A percentile compares a stretch with the other conserved stretches of the same genome.
phyloP scores from a whole-genome alignment of 495 filamentous ascomycete species.

The Hamigera avellanea region DNA sequence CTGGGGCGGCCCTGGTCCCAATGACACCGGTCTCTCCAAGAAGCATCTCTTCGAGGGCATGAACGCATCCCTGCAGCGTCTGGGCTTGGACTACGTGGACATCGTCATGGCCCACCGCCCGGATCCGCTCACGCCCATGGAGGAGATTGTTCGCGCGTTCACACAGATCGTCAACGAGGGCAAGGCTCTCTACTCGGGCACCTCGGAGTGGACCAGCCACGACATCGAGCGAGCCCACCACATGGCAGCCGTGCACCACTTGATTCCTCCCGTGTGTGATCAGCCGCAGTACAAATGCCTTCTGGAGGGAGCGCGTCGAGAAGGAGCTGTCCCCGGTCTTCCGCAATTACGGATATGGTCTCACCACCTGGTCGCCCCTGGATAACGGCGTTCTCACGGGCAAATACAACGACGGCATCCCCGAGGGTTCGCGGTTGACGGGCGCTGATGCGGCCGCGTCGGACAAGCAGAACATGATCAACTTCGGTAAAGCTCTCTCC shows the following conservation, averaged over 20 bases:
- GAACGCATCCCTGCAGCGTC: slow-evolving; percentile 51
- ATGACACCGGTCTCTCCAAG: slow-evolving; percentile 44
- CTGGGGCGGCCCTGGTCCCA: slow-evolving; percentile 16
- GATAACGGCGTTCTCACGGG: slow-evolving; percentile 54
- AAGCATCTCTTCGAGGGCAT: slow-evolving; percentile 60
- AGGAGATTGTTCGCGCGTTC: slow-evolving; percentile 66
- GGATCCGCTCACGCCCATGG: slow-evolving; percentile 38
- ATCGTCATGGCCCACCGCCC: slow-evolving; percentile 61
- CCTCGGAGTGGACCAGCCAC: slow-evolving; percentile 58
- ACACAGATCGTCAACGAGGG: slow-evolving; percentile 54
- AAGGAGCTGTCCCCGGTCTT: slow-evolving; percentile 48
- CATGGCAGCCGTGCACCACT: slow-evolving; percentile 50
- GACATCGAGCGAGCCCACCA: slow-evolving; percentile 59
- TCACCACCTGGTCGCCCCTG: slow-evolving; percentile 55
- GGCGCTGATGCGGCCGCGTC: slow-evolving; percentile 2
- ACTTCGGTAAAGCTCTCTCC: slow-evolving; percentile 7
- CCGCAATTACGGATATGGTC: slow-evolving; percentile 41
- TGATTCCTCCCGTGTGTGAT: slow-evolving; percentile 64
- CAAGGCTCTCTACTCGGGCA: slow-evolving; percentile 60
- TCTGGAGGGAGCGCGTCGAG: slow-evolving; percentile 53
- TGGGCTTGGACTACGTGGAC: slow-evolving; percentile 60
- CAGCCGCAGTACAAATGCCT: slow-evolving; percentile 66
- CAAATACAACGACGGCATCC: slow-evolving; percentile 43
- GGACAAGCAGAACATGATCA: slow-evolving; percentile 5
- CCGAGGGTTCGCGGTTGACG: slow-evolving; percentile 1